Evolutionary conservation across 1,284 basidiomycete genomes (phyloP).

Genomic region (Coniophora puteana): DNA sequence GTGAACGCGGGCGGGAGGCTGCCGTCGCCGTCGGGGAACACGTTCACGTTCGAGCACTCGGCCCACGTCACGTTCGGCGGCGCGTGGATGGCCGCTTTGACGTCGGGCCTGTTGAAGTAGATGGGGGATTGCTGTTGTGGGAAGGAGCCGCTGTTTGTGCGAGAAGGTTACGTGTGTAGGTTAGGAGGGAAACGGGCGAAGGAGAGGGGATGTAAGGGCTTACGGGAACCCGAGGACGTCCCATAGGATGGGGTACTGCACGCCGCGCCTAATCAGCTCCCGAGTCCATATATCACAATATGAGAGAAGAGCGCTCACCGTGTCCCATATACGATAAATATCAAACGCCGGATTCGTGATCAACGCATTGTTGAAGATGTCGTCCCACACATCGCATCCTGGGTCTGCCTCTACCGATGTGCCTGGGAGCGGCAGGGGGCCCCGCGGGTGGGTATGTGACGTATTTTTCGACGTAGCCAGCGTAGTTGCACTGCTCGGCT

Average conservation of each 20-base stretch:
- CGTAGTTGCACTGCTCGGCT: slow-evolving; percentile 57
- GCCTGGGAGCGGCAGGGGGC: slow-evolving; percentile 55
- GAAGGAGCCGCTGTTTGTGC: slow-evolving; percentile 55
- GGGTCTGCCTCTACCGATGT: slow-evolving; percentile 36
- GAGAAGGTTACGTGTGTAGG: neutral
- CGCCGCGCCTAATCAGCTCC: neutral
- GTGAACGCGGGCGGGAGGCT: slow-evolving; percentile 60
- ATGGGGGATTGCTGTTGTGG: slow-evolving; percentile 42
- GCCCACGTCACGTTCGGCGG: slow-evolving; percentile 58
- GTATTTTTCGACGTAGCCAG: slow-evolving; percentile 57
- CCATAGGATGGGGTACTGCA: slow-evolving; percentile 56
- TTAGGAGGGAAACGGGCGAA: neutral
- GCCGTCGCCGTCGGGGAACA: slow-evolving; percentile 58
- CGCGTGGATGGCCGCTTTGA: slow-evolving; percentile 72
- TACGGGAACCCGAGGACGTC: slow-evolving; percentile 77
- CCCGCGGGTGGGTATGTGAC: slow-evolving; percentile 63
- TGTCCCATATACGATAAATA: slow-evolving; percentile 73
- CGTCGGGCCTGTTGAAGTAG: slow-evolving; percentile 70
- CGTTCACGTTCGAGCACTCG: slow-evolving; percentile 57
- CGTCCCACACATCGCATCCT: slow-evolving; percentile 66
- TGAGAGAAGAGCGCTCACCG: slow-evolving; percentile 28
- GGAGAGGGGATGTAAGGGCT: slow-evolving; percentile 15
- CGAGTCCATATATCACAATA: no score
- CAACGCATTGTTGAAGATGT: slow-evolving; percentile 57
- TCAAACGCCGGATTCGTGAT: slow-evolving; percentile 72